Base-by-base conservation (phyloP, 2,329 filamentous ascomycete species). In the Trichoderma lentiforme region DNA sequence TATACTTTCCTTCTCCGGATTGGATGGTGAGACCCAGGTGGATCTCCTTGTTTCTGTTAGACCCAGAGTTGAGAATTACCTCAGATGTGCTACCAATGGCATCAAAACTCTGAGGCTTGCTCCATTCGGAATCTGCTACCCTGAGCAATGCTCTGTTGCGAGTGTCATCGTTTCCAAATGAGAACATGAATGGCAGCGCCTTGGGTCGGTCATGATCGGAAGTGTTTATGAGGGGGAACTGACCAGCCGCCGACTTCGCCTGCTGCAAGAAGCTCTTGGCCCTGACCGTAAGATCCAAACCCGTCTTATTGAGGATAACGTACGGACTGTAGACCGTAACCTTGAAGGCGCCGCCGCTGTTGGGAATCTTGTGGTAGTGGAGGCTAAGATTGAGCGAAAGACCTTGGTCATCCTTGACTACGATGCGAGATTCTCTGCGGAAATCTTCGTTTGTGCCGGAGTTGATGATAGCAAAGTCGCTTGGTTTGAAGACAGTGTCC, bases 381-480 rank as follows among this genome's bases (percentile, higher is more conserved):
- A 99, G 87, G 76, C 91, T 93, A 57, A 99, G 87, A 73, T 93
- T 90, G 71, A 99, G 82, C 4, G 92, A 87, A 51, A 97, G 86
- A 32, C 93, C 93, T 74, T 93, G 90, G 11, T 92, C 90, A 78
- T 99, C 96, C 78, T 95, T 97, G 77, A 97, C 91, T 14, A 92
- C 86, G 5, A 99, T 81, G 1, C 86, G 89, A 73, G 91, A 89
- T 81, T 99, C 96, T 76, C 93, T 92, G 67, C 91, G 89, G 84
- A 97, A 98, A 78, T 98, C 95, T 74, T 95, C 92, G 65, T 93
- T 91, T 72, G 90, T 90, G 70, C 93, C 95, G 3, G 95, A 91
- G 79, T 99, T 99, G 84, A 99, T 95, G 77, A 99, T 97, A 28
- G 95, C 92, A 82, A 98, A 99, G 74, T 99, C 96, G 83, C 96